Base-by-base conservation (phyloP, 177 flowering plant species). In the Vitis hybrid region DNA sequence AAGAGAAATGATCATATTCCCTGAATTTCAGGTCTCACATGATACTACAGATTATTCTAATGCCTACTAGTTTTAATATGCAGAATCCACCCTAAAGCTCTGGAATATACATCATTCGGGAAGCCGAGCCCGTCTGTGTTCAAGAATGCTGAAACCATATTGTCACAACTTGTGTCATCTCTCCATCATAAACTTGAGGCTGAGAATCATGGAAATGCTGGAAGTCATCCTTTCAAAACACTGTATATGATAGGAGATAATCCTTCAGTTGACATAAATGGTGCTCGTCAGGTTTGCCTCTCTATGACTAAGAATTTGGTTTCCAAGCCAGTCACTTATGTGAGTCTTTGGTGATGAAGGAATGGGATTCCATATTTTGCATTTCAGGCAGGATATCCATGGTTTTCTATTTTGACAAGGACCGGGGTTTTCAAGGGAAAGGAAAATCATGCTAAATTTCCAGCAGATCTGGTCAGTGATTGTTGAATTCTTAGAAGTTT, bases 51-150 rank as follows among this genome's bases (percentile, higher is more conserved):
- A 18, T 16, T 51, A 0, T 49, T 63, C 52, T 74, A 18, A 63
- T 69, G 48, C n/a, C 45, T 2, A 3, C 21, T 62, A 11, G 9
- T 33, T 48, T 58, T 13, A 57, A 56, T 65, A 64, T 89, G 87
- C 89, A 93, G 98, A 64, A 81, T 87, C 64, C 87, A 86, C 65
- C 79, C 80, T 10, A 64, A 64, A 29, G 59, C 83, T 68, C 81
- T 93, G 70, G 74, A 84, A 73, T 90, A 88, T 75, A 85, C 89
- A 59, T 86, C 86, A 48, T 88, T 79, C 66, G 98, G 98, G 64
- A 93, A 93, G 74, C 94, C 94, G 72, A 86, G 85, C 73, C 90
- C 96, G 1, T 81, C 69, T 69, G 98, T 89, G 6, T 93, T 90
- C 75, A 82, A 80, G 79, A 88, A 88, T 82, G 96, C 96, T 21